Percentiles rank a stretch among this genome's conserved stretches.
phyloP scores from a whole-genome alignment of 176 grass and related monocot species.

The Saccharum spontaneum region DNA sequence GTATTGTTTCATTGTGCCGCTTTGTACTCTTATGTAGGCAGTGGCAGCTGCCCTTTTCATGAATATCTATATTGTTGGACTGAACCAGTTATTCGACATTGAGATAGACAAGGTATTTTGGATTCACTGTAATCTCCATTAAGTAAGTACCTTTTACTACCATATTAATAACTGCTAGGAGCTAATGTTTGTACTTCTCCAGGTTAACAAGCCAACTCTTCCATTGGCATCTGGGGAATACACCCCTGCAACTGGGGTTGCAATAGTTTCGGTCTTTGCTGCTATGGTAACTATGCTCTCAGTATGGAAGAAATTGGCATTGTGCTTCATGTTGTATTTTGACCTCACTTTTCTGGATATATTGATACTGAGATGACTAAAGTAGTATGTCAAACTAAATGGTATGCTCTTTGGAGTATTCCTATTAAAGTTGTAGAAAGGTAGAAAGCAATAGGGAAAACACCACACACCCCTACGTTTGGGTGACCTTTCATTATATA shows the following conservation, averaged over 20 bases:
- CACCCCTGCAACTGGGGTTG: slow-evolving; percentile 70
- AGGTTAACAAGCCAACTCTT: slow-evolving; percentile 98
- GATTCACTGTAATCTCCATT: not conserved
- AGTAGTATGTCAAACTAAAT: not conserved
- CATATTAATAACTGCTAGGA: not conserved
- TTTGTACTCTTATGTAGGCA: slow-evolving; percentile 49
- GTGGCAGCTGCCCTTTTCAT: slow-evolving; percentile 88
- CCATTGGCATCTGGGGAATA: slow-evolving; percentile 97
- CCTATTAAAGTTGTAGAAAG: not conserved
- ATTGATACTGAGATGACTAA: not conserved
- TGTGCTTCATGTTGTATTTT: not conserved
- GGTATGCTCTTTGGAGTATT: not conserved
- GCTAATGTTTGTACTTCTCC: slow-evolving; percentile 26
- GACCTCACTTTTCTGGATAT: not conserved
- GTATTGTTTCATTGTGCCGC: slow-evolving; percentile 24
- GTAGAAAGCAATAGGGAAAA: not conserved
- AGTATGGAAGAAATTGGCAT: not conserved
- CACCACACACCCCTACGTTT: not conserved
- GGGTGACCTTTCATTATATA: not conserved
- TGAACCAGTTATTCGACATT: slow-evolving; percentile 95
- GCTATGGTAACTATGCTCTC: slow-evolving; percentile 57
- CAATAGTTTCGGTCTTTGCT: slow-evolving; percentile 71
- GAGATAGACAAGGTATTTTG: slow-evolving; percentile 90
- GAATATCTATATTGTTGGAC: slow-evolving; percentile 98
- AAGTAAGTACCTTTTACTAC: slow-evolving; percentile 4